phyloP scores from a whole-genome alignment of 1,139 yeast species.

The Lodderomyces beijingensis region DNA sequence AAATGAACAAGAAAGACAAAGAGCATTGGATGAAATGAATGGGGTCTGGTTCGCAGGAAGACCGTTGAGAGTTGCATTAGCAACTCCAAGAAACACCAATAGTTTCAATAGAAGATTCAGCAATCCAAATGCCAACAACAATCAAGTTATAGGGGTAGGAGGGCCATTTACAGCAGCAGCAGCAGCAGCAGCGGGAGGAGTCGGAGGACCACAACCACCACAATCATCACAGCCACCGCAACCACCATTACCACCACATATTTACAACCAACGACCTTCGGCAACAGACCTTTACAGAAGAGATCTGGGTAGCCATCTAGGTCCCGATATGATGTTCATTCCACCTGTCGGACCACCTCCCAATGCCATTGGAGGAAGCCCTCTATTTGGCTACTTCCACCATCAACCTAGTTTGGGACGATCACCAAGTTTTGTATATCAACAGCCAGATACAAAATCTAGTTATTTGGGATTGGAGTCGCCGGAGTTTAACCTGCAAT shows the following conservation, averaged over 20 bases:
- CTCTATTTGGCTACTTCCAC: background rate
- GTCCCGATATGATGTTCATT: constrained; percentile 1
- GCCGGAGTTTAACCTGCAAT: background rate
- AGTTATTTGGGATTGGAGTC: too few relatives aligned
- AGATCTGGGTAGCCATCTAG: too few relatives aligned
- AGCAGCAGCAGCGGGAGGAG: constrained; percentile 2
- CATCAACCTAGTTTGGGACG: too few relatives aligned
- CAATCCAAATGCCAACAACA: constrained; percentile 5
- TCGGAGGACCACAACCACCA: constrained; percentile 12
- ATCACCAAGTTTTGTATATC: too few relatives aligned
- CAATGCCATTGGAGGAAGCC: background rate
- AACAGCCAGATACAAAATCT: background rate
- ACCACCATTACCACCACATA: background rate
- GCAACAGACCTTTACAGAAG: too few relatives aligned
- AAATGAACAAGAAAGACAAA: constrained; percentile 57
- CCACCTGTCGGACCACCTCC: background rate
- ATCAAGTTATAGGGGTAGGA: background rate
- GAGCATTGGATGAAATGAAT: constrained; percentile 68
- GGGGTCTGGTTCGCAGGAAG: constrained; percentile 74
- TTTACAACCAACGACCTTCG: too few relatives aligned
- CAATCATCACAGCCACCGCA: constrained; percentile 17
- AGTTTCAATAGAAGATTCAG: background rate
- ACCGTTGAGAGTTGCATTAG: constrained; percentile 68
- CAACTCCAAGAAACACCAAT: constrained; percentile 47
- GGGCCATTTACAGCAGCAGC: constrained; percentile 8